Base-by-base conservation (phyloP, 2,329 filamentous ascomycete genomes). In the Neofusicoccum sp. region DNA sequence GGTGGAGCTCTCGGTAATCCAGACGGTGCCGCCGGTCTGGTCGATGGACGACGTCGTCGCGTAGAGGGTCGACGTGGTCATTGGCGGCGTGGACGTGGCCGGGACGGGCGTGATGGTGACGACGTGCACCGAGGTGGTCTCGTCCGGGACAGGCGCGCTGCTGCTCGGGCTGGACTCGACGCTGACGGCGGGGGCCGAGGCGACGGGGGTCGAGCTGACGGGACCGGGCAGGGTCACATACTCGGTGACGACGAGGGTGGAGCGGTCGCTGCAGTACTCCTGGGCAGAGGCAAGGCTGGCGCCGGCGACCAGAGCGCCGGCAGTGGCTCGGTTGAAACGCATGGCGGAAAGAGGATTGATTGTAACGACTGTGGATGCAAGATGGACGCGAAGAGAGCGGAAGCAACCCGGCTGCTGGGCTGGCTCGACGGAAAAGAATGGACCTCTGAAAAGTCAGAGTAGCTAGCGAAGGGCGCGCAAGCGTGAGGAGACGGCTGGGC, bases 371-470 rank as follows among this genome's bases (percentile, higher is more conserved):
- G 56, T 28, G 44, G 33, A 43, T 28, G 22, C 22, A 14, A 14
- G 45, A 29, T 52, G 5, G 11, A 28, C 49, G 37, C 48, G 37
- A 44, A 56, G 39, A 36, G 59, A 61, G 58, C 31, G 59, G 6
- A 33, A 58, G 54, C 54, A 58, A 43, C 33, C 58, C 47, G 59
- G 48, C 28, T 36, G 39, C 52, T 44, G 52, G 8, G 37, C 22
- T 6, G 7, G 58, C 8, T 44, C 28, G 31, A 31, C 6, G 11
- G 28, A 47, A 62, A 62, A 56, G 61, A 62, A 62, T 49, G 61
- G 61, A 62, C 61, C 61, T 62, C 61, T 62, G 61, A 56, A 48
- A 62, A 62, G 16, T 56, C 61, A 62, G 61, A 62, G 61, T 34
- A 56, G 41, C n/a, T 16, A 62, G 43, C 37, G 56, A 60, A 22